phyloP scores from a whole-genome alignment of 352 stramenopile genomes.

The Pythium diclinum region DNA sequence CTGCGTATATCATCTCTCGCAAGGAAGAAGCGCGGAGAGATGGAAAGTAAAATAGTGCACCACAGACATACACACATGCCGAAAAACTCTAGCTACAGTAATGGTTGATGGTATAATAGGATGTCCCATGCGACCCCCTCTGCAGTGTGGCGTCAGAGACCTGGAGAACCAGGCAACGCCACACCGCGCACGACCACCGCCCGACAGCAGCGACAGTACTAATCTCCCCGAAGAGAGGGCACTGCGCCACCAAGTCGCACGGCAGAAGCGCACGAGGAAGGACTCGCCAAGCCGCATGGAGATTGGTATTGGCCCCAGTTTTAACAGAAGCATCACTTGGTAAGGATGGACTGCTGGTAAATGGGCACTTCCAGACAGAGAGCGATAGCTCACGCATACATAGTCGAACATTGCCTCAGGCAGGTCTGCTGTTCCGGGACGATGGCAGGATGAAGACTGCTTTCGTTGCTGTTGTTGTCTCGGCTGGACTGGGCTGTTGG shows the following conservation, averaged over 20 bases:
- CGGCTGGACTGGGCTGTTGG: not conserved
- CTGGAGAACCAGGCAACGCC: not conserved
- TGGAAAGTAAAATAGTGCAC: conserved; percentile 78
- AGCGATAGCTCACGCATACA: not conserved
- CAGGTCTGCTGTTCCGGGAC: too few species aligned
- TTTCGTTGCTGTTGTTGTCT: not conserved
- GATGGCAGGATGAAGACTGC: not conserved
- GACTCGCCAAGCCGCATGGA: conserved; percentile 24
- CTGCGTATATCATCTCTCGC: conserved; percentile 77
- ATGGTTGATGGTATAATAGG: not conserved
- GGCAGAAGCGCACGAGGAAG: conserved; percentile 24
- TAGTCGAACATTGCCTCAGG: too few species aligned
- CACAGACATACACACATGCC: not conserved
- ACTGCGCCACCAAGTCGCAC: conserved; percentile 26
- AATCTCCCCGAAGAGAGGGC: conserved; percentile 23
- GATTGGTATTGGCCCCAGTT: conserved; percentile 61
- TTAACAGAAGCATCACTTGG: conserved; percentile 67
- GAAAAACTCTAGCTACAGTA: not conserved
- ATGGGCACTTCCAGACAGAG: conserved; percentile 30
- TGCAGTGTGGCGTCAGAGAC: conserved; percentile 8
- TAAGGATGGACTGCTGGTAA: conserved; percentile 64
- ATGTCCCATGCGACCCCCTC: conserved; percentile 24
- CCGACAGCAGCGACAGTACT: conserved; percentile 22
- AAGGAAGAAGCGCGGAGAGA: conserved; percentile 38
- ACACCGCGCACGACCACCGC: conserved; percentile 9